Percentiles rank a stretch among this genome's conserved stretches.
Conservation (phyloP, 352 stramenopile species). For the Globisporangium viniferum region DNA sequence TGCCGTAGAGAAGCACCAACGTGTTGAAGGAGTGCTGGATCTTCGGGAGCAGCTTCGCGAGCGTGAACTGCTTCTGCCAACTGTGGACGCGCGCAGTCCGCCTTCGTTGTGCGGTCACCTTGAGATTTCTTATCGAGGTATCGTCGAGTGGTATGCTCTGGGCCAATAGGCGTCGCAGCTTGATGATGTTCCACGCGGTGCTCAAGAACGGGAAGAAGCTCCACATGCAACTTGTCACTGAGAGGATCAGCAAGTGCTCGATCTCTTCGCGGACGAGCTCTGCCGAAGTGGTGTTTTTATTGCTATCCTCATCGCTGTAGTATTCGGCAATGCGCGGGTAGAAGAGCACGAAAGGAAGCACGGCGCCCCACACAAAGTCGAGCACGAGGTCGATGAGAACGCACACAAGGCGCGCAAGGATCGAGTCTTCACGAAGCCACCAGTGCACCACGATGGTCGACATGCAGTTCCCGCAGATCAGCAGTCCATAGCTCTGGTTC, state of each 20-base stretch:
- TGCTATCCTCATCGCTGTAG: not conserved
- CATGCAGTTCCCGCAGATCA: slow-evolving; percentile 14
- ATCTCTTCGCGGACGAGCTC: slow-evolving; percentile 15
- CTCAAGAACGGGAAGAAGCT: slow-evolving; percentile 14
- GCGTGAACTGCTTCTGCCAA: slow-evolving; percentile 4
- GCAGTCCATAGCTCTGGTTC: slow-evolving; percentile 12
- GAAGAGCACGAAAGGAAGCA: slow-evolving; percentile 9
- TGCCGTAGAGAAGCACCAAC: not conserved
- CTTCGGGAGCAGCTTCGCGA: slow-evolving; percentile 3
- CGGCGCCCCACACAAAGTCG: slow-evolving; percentile 15
- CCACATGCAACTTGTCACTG: not conserved
- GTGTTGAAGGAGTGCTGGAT: slow-evolving; percentile 9
- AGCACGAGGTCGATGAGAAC: slow-evolving; percentile 14
- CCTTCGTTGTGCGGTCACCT: not conserved
- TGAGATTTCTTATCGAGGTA: not conserved
- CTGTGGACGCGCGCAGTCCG: not conserved
- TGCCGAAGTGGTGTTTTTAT: not conserved
- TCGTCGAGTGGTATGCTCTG: not conserved
- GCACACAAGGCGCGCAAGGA: slow-evolving; percentile 9
- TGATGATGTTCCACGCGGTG: slow-evolving; percentile 13
- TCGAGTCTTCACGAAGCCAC: slow-evolving; percentile 9
- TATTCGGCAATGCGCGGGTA: slow-evolving; percentile 12
- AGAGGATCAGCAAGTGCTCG: slow-evolving; percentile 12
- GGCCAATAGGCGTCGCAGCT: slow-evolving; percentile 1
- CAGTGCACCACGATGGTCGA: slow-evolving; percentile 8